These are phyloP conservation scores for Trypanosoma melophagium DNA, from an alignment of 208 protist genomes.

Conservation along the genomic window DNA sequence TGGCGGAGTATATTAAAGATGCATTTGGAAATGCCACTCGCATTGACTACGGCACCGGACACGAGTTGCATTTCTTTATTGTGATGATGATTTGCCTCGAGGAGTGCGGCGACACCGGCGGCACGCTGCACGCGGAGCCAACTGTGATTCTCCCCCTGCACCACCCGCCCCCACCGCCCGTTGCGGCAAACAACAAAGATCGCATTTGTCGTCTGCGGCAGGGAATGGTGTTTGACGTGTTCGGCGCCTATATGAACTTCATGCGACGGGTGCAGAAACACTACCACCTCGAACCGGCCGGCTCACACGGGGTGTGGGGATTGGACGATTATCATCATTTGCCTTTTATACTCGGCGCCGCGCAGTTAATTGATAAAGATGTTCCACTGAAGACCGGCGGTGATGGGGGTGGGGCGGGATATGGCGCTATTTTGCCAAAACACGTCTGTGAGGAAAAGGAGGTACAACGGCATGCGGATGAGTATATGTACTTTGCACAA, in stretches of 20 bases:
- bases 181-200: slow-evolving; percentile 29
- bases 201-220: slow-evolving; percentile 47
- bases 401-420: slow-evolving; percentile 18
- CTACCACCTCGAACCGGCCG: slow-evolving; percentile 96
- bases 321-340: slow-evolving; percentile 99
- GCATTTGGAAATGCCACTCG: slow-evolving; percentile 95
- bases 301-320: slow-evolving; percentile 98
- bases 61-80: slow-evolving; percentile 97
- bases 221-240: slow-evolving; percentile 86
- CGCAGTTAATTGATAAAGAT: slow-evolving; percentile 92
- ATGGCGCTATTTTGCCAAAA: slow-evolving; percentile 83
- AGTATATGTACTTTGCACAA: slow-evolving; percentile 75
- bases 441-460: slow-evolving; percentile 53
- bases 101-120: slow-evolving; percentile 67
- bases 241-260: slow-evolving; percentile 92
- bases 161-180: slow-evolving; percentile 12
- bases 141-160: slow-evolving; percentile 17
- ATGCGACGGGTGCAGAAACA: slow-evolving; percentile 84
- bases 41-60: slow-evolving; percentile 99
- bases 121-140: slow-evolving; percentile 37
- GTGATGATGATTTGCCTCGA: slow-evolving; percentile 91
- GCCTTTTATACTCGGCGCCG: slow-evolving; percentile 95
- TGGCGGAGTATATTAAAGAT: slow-evolving; percentile 91
- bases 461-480: slow-evolving; percentile 35
- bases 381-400: slow-evolving; percentile 12